Evolutionary conservation across 1,139 yeast species (phyloP).

Genomic region (Candida anutae): DNA sequence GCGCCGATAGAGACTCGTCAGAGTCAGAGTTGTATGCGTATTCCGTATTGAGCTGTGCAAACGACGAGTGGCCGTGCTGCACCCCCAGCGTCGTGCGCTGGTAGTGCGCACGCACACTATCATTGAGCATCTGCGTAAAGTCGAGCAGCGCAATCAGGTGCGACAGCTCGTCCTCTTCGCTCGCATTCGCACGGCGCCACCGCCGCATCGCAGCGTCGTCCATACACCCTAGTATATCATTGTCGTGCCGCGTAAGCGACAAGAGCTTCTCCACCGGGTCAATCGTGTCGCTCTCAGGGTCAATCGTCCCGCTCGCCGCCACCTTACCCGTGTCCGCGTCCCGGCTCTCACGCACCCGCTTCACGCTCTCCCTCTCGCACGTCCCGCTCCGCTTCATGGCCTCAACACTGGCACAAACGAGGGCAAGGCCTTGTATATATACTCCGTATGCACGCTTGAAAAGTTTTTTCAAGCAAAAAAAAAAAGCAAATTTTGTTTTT

Average conservation of each 20-base stretch:
- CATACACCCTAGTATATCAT: slow-evolving; percentile 20
- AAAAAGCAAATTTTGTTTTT: too few relatives aligned
- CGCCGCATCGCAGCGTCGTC: slow-evolving; percentile 3
- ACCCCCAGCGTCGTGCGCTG: slow-evolving; percentile 4
- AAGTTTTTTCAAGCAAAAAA: too few relatives aligned
- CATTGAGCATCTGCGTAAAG: slow-evolving; percentile 34
- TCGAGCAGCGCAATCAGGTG: slow-evolving; percentile 18
- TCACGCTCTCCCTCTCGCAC: too few relatives aligned
- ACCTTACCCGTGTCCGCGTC: too few relatives aligned
- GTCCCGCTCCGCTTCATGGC: too few relatives aligned
- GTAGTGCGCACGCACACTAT: slow-evolving; percentile 30
- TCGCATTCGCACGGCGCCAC: not conserved
- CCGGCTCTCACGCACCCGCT: too few relatives aligned
- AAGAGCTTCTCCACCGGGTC: slow-evolving; percentile 41
- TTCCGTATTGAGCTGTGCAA: slow-evolving; percentile 26
- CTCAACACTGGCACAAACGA: too few relatives aligned
- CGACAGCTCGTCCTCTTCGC: not conserved
- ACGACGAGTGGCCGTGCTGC: slow-evolving; percentile 25
- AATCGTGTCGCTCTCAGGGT: slow-evolving; percentile 23
- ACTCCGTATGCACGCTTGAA: too few relatives aligned
- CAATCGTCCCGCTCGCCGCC: too few relatives aligned
- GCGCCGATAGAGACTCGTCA: slow-evolving; percentile 3
- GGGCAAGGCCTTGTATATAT: too few relatives aligned
- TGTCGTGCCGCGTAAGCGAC: slow-evolving; percentile 27
- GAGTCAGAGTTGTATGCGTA: too few relatives aligned